Evolutionary conservation across 305 asterid species (phyloP), one percentile per base, ranked within the genome.

Genomic region (Fraxinus paxiana): DNA sequence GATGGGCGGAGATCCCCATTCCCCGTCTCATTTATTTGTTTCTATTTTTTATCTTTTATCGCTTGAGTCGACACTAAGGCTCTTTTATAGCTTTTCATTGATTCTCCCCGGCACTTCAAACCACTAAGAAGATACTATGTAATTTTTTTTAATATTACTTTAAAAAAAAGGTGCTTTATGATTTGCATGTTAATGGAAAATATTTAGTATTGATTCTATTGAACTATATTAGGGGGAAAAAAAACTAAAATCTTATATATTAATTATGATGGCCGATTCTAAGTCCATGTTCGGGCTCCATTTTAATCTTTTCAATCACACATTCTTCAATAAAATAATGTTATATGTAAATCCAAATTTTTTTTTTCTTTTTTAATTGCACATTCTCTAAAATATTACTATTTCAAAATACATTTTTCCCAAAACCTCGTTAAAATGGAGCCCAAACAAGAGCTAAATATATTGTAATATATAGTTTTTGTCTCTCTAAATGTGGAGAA

Each of bases 401-500:
- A 38, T 38, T 38, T 38, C 48, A 38, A 38, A 38, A 38, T 38
- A 9, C 48, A 41, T 41, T 41, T 41, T 41, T 10, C 48, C 48
- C 48, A 10, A 41, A 38, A 41, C 48, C 48, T 41, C 4, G 3
- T 41, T 41, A 41, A 41, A 41, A 41, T 41, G 48, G 48, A 41
- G 48, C 15, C 48, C 48, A 41, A 41, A 41, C 48, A 41, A 41
- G 48, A 10, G 48, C 48, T 41, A 41, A 41, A 46, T 46, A 46
- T 46, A 12, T 46, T 46, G 17, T 46, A 46, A 46, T 46, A 46
- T 46, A 13, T 46, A 46, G 6, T 13, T 43, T 38, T 3, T 46
- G 6, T 46, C 59, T 86, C 99, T 81, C 79, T 73, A 94, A 91
- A 90, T 93, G 97, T 61, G 92, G 97, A 89, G 98, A 93, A 86